Conservation (phyloP, 2,329 filamentous ascomycete genomes). For the Ophiostoma australiae region DNA sequence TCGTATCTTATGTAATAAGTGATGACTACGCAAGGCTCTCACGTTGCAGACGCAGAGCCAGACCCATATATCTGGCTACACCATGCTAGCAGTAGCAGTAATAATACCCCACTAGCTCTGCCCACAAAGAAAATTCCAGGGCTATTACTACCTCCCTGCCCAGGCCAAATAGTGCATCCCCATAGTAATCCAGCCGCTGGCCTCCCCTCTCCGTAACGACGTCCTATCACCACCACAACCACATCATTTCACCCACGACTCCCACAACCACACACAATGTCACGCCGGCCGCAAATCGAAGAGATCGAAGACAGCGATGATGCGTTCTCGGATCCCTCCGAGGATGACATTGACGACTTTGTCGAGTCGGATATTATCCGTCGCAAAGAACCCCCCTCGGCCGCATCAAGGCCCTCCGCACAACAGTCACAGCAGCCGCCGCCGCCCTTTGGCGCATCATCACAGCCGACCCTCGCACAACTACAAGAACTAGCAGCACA, state of each 20-base stretch:
- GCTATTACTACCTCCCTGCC: not conserved
- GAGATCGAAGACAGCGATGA: slow-evolving; percentile 80
- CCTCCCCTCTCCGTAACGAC: not conserved
- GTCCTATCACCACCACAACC: not conserved
- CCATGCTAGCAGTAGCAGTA: not conserved
- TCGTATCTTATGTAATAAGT: not conserved
- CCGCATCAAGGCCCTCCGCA: slow-evolving; percentile 17
- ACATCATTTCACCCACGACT: not conserved
- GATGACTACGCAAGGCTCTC: slow-evolving; percentile 16
- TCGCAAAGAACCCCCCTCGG: slow-evolving; percentile 25
- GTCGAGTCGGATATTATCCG: slow-evolving; percentile 54
- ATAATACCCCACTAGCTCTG: slow-evolving; percentile 19
- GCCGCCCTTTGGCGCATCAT: slow-evolving; percentile 23
- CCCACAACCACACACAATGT: slow-evolving; percentile 51
- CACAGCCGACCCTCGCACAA: slow-evolving; percentile 22
- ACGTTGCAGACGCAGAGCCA: not conserved
- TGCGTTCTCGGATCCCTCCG: slow-evolving; percentile 74
- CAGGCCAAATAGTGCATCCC: slow-evolving; percentile 12
- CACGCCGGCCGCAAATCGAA: slow-evolving; percentile 75
- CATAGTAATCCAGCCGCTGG: not conserved
- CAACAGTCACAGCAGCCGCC: slow-evolving; percentile 22
- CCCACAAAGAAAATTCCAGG: slow-evolving; percentile 22
- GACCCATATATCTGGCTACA: slow-evolving; percentile 12
- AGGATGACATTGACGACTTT: slow-evolving; percentile 71
- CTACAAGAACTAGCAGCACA: slow-evolving; percentile 10